Base-by-base conservation (phyloP, 2,329 filamentous ascomycete genomes). In the Fusarium humuli region DNA sequence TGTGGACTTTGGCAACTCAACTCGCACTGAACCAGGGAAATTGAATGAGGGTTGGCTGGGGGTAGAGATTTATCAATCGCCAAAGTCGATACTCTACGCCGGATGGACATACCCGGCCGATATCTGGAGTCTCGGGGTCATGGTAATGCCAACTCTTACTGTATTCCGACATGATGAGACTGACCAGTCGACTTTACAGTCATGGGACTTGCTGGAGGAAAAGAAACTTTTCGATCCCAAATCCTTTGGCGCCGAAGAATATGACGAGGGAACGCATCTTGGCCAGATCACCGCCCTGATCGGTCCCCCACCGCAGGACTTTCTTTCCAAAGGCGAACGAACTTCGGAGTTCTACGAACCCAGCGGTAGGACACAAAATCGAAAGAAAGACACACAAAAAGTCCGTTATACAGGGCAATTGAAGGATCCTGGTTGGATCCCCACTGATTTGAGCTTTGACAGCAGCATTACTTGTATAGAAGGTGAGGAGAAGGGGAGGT, bases 41-140 rank as follows among this genome's bases (percentile, higher is more conserved):
- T 2, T 23, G 23, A 23, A 23, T 23, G 6, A 23, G 23, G 23
- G 23, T 7, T 23, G 23, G 23, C 5, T 23, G 23, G 23, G 23
- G 23, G 23, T 23, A 23, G 23, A 23, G 23, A 23, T 23, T 23
- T 23, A 23, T 23, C 23, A 23, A 7, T 23, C 23, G 6, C 23
- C 23, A 23, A 5, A 23, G 23, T 23, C 23, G 23, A 23, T 23
- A 23, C 23, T 23, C 5, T 23, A 23, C 23, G 23, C 23, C 5
- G 23, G 23, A 23, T 23, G 23, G 23, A 61, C 48, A 4, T 74
- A 55, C 18, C 65, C 62, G 2, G 50, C 67, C 1, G 71, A 76
- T 20, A 71, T 76, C 18, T 76, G 71, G 70, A 76, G 70, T 23
- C 65, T 74, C 62, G 74, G 73, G 0, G 67, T 69, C 5, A 59